Percentiles rank a stretch among this genome's conserved stretches.
Evolutionary conservation across 2,329 filamentous ascomycete species (phyloP).

Genomic region (Fusarium goolgardi): DNA sequence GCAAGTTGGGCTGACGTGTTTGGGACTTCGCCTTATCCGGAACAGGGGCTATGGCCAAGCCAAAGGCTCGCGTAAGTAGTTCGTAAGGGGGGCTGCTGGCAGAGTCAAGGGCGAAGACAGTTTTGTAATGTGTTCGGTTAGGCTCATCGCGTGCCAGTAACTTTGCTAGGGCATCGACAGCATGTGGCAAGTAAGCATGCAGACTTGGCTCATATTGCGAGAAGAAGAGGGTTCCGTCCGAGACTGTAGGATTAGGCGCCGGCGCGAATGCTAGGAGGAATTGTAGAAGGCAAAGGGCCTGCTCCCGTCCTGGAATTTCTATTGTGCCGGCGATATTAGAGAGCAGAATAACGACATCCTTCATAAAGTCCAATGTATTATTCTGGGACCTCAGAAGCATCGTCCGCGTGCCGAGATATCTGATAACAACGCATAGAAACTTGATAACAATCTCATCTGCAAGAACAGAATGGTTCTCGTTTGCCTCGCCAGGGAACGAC

Average conservation of each 20-base stretch:
- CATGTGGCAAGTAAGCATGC: constrained; percentile 89
- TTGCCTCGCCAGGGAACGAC: constrained; percentile 75
- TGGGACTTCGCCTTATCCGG: constrained; percentile 71
- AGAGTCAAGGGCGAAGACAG: constrained; percentile 81
- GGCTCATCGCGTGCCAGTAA: constrained; percentile 92
- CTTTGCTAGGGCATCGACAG: constrained; percentile 91
- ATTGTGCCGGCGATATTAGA: constrained; percentile 88
- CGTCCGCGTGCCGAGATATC: constrained; percentile 88
- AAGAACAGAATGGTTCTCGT: constrained; percentile 77
- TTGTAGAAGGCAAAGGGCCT: constrained; percentile 85
- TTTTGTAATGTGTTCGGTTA: constrained; percentile 85
- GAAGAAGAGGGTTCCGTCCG: constrained; percentile 75
- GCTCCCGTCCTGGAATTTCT: constrained; percentile 85
- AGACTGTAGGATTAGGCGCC: constrained; percentile 72
- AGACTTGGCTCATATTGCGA: constrained; percentile 81
- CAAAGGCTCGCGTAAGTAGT: constrained; percentile 87
- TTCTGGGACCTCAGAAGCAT: constrained; percentile 83
- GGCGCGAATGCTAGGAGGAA: constrained; percentile 94
- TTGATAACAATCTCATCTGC: constrained; percentile 83
- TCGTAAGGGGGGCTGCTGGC: constrained; percentile 75
- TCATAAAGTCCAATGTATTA: constrained; percentile 97
- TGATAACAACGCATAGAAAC: constrained; percentile 84
- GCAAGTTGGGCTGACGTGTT: constrained; percentile 68
- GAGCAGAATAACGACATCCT: constrained; percentile 88
- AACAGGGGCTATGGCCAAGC: constrained; percentile 83